A percentile compares a stretch with the other conserved stretches of the same genome.
Conservation (phyloP, 371 early-diverging fungal species). For the Mucor circinelloides region DNA sequence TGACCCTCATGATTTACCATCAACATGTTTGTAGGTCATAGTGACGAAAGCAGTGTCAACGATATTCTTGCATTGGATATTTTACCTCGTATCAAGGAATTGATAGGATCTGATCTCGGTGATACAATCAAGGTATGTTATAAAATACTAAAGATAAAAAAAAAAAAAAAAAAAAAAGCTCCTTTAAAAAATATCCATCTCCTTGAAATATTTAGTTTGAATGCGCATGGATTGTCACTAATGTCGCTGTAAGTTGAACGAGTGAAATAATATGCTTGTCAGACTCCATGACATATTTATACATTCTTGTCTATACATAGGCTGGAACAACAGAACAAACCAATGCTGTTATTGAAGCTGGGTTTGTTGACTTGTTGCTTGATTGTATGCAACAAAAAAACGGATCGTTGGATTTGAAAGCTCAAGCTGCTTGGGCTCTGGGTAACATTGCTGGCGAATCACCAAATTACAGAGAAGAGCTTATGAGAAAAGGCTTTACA, state of each 20-base stretch:
- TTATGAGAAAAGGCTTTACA: constrained; percentile 28
- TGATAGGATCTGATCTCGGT: constrained; percentile 21
- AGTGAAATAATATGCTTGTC: background rate
- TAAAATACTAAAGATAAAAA: background rate
- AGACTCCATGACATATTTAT: background rate
- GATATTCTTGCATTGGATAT: constrained; percentile 40
- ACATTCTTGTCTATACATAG: constrained; percentile 38
- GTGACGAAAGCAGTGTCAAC: constrained; percentile 24
- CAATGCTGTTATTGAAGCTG: constrained; percentile 43
- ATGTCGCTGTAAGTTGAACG: constrained; percentile 54
- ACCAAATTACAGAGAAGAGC: constrained; percentile 33
- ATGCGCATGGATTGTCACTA: constrained; percentile 64
- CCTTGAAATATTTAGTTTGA: constrained; percentile 49
- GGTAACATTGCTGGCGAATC: constrained; percentile 54
- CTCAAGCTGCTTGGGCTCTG: constrained; percentile 57
- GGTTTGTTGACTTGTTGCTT: constrained; percentile 45
- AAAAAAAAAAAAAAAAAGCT: background rate
- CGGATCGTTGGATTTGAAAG: constrained; percentile 29
- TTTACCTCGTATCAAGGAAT: constrained; percentile 37
- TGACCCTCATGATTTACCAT: background rate
- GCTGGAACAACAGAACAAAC: constrained; percentile 61
- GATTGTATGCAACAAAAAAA: constrained; percentile 16
- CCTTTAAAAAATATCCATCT: background rate
- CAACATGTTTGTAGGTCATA: constrained; percentile 3
- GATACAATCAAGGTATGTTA: constrained; percentile 34